Percentiles rank a stretch among this genome's conserved stretches.
These are phyloP conservation scores for Fragilaria radians DNA, from an alignment of 108 stramenopile genomes.

Conservation along the genomic window DNA sequence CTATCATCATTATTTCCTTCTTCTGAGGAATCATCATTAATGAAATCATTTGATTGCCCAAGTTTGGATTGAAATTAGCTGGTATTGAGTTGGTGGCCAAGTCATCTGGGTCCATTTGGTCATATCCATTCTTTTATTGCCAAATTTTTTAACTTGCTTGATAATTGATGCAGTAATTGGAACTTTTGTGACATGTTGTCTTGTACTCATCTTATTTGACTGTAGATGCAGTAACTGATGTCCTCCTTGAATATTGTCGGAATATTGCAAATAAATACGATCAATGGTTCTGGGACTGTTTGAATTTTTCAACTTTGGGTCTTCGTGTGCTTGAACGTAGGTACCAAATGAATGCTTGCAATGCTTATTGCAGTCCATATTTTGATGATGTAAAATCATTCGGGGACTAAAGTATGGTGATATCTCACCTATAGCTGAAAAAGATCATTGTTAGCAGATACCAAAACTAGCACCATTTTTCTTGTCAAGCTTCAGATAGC, in stretches of 20 bases:
- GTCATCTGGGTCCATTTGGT: background rate
- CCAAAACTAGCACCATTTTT: slow-evolving; percentile 7
- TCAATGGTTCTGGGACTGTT: slow-evolving; percentile 2
- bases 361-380: slow-evolving; percentile 15
- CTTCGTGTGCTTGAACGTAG: slow-evolving; percentile 19
- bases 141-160: slow-evolving; percentile 8
- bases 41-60: background rate
- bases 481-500: slow-evolving; percentile 3
- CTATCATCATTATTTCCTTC: too few relatives aligned
- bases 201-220: slow-evolving; percentile 9
- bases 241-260: slow-evolving; percentile 18
- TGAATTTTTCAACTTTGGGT: slow-evolving; percentile 8
- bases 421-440: slow-evolving; percentile 13
- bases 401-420: slow-evolving; percentile 4
- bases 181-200: slow-evolving; percentile 10
- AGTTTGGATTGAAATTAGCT: background rate
- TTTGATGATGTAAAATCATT: slow-evolving; percentile 5
- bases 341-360: slow-evolving; percentile 14
- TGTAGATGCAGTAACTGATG: slow-evolving; percentile 7
- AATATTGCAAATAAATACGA: slow-evolving; percentile 10
- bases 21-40: too few relatives aligned
- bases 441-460: slow-evolving; percentile 13
- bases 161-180: slow-evolving; percentile 24
- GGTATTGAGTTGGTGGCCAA: background rate
- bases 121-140: background rate